A percentile compares a stretch with the other conserved stretches of the same genome.
phyloP scores from a whole-genome alignment of 1,284 basidiomycete genomes.

The Tylopilus sp. region DNA sequence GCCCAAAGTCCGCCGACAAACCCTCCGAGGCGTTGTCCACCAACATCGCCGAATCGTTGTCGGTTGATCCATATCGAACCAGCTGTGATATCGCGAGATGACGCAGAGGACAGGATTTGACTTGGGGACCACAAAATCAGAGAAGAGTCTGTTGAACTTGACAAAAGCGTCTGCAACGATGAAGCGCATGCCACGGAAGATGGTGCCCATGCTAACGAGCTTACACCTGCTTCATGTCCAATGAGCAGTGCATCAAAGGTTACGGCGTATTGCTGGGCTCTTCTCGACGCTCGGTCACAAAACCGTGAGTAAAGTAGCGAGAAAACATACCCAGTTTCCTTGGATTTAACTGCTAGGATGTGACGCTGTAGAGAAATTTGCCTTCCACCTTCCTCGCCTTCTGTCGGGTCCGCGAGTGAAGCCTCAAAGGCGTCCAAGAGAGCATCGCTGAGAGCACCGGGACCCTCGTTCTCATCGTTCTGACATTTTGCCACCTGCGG shows the following conservation, averaged over 20 bases:
- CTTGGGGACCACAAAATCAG: slow-evolving; percentile 89
- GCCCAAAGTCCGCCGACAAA: slow-evolving; percentile 88
- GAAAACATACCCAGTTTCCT: slow-evolving; percentile 43
- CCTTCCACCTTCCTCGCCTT: slow-evolving; percentile 66
- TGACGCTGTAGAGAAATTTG: slow-evolving; percentile 86
- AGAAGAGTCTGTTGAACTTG: slow-evolving; percentile 89
- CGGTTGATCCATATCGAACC: slow-evolving; percentile 83
- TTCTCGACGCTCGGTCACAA: slow-evolving; percentile 27
- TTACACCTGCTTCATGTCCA: slow-evolving; percentile 91
- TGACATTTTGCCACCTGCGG: slow-evolving; percentile 15
- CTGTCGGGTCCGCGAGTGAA: slow-evolving; percentile 62
- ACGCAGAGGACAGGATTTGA: slow-evolving; percentile 38
- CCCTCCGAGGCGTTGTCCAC: slow-evolving; percentile 82
- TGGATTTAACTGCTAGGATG: slow-evolving; percentile 60
- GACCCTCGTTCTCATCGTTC: slow-evolving; percentile 8
- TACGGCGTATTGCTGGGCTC: slow-evolving; percentile 63
- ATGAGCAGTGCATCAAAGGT: slow-evolving; percentile 89
- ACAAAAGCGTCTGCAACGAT: slow-evolving; percentile 60
- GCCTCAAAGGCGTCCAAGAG: slow-evolving; percentile 85
- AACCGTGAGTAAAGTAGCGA: background rate
- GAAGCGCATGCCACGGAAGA: slow-evolving; percentile 14
- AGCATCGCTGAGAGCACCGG: slow-evolving; percentile 53
- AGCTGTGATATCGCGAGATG: slow-evolving; percentile 31
- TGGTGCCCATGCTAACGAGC: slow-evolving; percentile 78
- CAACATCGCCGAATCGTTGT: slow-evolving; percentile 89